These are phyloP conservation scores for Amyloporia xantha DNA, from an alignment of 768 basidiomycete species.

Conservation along the genomic window DNA sequence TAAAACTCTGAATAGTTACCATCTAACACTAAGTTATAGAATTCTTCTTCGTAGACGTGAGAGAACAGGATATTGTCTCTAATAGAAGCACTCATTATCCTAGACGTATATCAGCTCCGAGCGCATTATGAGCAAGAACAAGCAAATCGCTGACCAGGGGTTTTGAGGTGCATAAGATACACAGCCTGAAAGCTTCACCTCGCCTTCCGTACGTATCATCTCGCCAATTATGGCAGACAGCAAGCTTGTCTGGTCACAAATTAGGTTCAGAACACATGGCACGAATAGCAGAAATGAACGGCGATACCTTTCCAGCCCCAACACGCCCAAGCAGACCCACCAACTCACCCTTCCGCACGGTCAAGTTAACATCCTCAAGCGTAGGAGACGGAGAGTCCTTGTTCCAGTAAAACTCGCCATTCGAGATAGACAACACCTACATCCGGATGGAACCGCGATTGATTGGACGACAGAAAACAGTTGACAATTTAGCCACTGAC, in stretches of 20 bases:
- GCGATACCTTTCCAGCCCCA: constrained; percentile 76
- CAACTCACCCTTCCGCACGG: constrained; percentile 76
- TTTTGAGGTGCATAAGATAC: constrained; percentile 84
- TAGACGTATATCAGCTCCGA: constrained; percentile 20
- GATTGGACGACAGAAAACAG: too few species aligned
- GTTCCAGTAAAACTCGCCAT: constrained; percentile 82
- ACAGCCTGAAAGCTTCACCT: constrained; percentile 59
- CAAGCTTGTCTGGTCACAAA: constrained; percentile 52
- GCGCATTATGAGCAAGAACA: neutral
- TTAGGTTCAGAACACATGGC: too few species aligned
- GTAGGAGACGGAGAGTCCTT: constrained; percentile 49
- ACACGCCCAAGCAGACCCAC: constrained; percentile 84
- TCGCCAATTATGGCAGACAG: constrained; percentile 81
- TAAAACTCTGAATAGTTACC: constrained; percentile 32
- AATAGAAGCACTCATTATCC: constrained; percentile 82
- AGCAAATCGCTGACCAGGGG: constrained; percentile 50
- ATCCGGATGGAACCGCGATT: too few species aligned
- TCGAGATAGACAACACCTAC: constrained; percentile 58
- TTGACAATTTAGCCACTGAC: too few species aligned
- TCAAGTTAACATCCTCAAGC: constrained; percentile 72
- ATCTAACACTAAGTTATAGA: constrained; percentile 78
- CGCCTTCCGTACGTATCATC: constrained; percentile 73
- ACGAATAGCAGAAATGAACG: neutral
- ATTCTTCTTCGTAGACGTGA: constrained; percentile 78
- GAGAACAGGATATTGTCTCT: constrained; percentile 91